Base-by-base conservation (phyloP, 2,329 filamentous ascomycete species). In the Fusarium caatingaense region DNA sequence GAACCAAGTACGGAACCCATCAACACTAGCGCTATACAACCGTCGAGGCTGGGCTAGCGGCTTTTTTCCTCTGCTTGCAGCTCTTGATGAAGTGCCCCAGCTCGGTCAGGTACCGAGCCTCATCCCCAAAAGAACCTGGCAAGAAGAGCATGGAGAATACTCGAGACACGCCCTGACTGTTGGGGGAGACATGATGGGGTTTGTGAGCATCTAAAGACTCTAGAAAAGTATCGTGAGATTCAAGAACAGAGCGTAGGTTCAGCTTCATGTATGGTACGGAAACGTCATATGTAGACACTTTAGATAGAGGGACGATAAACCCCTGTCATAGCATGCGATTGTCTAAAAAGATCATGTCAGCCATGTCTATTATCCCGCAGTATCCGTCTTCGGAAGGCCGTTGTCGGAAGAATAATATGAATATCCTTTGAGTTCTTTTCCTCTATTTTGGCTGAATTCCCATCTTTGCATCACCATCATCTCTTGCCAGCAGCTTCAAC, bases 31-130 rank as follows among this genome's bases (percentile, higher is more conserved):
- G 64, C 32, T 66, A 45, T 15, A 16, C 23, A 64, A 64, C 67
- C 60, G 69, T 71, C 61, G 60, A 68, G 62, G 60, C 62, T 58
- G 53, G 61, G 66, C 66, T 59, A 60, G 63, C 63, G 59, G 45
- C 58, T 47, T 54, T 60, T 58, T 66, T 47, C 53, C 60, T 59
- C 68, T 69, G 55, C 57, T 63, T 67, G 72, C 70, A 71, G 66
- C 57, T 71, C 54, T 63, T 68, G 48, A 45, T 51, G 55, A 66
- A 49, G 68, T 60, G 69, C 71, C 69, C 68, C 65, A 70, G 71
- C 66, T 74, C 72, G 72, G 72, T 75, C 72, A 74, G 60, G 64
- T 74, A 70, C 72, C 72, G 72, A 74, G 66, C 57, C 51, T 66
- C 56, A 60, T 51, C 46, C 40, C 49, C 53, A 60, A 68, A 62